phyloP scores from a whole-genome alignment of 768 basidiomycete species.

The Boletus fagicola region DNA sequence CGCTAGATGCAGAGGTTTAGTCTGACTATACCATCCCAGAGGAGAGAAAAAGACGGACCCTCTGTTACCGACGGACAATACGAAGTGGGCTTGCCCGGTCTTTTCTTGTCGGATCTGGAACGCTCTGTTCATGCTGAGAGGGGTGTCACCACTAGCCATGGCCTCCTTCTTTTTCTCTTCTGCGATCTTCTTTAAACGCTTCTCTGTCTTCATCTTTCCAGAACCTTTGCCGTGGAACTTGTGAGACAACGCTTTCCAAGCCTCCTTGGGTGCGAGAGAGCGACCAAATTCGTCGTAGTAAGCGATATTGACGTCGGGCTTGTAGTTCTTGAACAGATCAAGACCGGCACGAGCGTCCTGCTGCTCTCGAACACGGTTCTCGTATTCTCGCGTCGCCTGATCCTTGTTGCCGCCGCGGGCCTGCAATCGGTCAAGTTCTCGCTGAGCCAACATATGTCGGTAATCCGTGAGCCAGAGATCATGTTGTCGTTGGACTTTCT shows the following conservation, averaged over 20 bases:
- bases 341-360: conserved; percentile 81
- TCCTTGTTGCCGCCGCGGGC: conserved; percentile 82
- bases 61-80: conserved; percentile 90
- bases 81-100: conserved; percentile 94
- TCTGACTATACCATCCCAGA: background rate
- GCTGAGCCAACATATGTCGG: conserved; percentile 67
- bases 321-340: conserved; percentile 89
- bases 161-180: conserved; percentile 94
- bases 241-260: conserved; percentile 97
- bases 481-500: conserved; percentile 76
- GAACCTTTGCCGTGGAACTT: conserved; percentile 98
- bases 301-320: conserved; percentile 93
- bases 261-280: conserved; percentile 86
- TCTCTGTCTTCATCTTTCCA: conserved; percentile 96
- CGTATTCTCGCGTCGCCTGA: conserved; percentile 91
- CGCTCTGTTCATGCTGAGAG: conserved; percentile 90
- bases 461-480: conserved; percentile 91
- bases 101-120: conserved; percentile 94
- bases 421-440: conserved; percentile 77
- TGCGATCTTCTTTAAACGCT: conserved; percentile 93
- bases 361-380: conserved; percentile 89
- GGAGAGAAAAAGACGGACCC: conserved; percentile 51
- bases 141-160: conserved; percentile 95
- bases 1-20: conserved; percentile 43
- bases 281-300: conserved; percentile 98